These are phyloP conservation scores for Calophaca sinica DNA, from an alignment of 306 rosid species.

Conservation along the genomic window DNA sequence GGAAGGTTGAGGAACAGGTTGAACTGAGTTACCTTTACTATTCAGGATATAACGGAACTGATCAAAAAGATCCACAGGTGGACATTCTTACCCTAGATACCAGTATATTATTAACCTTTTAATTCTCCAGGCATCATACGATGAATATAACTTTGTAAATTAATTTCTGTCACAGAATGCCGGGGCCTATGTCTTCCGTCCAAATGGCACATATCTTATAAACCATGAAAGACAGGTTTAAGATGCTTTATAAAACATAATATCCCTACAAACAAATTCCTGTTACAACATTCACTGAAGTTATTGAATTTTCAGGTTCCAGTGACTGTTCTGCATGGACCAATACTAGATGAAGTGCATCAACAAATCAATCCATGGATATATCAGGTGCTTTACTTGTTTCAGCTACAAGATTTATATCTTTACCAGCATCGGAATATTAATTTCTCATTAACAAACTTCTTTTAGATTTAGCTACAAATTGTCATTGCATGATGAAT, in stretches of 20 bases:
- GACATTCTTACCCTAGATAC: constrained; percentile 22
- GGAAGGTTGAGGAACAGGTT: constrained; percentile 59
- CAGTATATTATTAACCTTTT: constrained; percentile 37
- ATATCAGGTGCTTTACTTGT: constrained; percentile 59
- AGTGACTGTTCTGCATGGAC: constrained; percentile 57
- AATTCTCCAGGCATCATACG: constrained; percentile 5
- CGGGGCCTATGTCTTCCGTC: constrained; percentile 69
- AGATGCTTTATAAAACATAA: constrained; percentile 34
- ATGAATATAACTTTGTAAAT: constrained; percentile 26
- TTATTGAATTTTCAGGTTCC: constrained; percentile 50
- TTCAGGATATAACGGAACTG: constrained; percentile 58
- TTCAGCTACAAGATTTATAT: constrained; percentile 28
- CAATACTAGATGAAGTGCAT: constrained; percentile 65
- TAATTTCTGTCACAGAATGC: constrained; percentile 55
- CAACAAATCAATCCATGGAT: constrained; percentile 68
- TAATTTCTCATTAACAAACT: constrained; percentile 35
- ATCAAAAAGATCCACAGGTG: constrained; percentile 58
- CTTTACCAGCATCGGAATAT: constrained; percentile 19
- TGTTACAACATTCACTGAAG: constrained; percentile 19
- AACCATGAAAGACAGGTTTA: constrained; percentile 54
- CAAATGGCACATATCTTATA: constrained; percentile 57
- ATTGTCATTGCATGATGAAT: constrained; percentile 33
- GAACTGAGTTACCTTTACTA: constrained; percentile 60
- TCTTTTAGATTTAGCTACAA: constrained; percentile 25
- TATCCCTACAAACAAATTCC: background rate